Percentiles rank a stretch among this genome's conserved stretches.
phyloP scores from a whole-genome alignment of 768 basidiomycete genomes.

The Trametes coccinea region DNA sequence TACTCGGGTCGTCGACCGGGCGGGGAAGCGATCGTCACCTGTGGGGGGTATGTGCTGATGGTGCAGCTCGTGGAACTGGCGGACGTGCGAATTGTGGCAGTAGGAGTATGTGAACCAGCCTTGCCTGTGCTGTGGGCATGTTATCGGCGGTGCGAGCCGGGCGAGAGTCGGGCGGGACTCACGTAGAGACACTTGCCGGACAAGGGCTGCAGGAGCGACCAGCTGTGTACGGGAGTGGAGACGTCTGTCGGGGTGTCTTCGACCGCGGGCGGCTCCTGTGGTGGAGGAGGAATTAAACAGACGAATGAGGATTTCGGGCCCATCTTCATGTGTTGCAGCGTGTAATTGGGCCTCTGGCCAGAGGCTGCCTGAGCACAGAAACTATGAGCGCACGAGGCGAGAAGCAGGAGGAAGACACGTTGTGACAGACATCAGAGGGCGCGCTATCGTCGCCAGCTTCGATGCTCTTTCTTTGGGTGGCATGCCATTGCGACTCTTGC shows the following conservation, averaged over 20 bases:
- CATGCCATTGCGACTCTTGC: slow-evolving; percentile 43
- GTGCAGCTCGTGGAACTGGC: slow-evolving; percentile 88
- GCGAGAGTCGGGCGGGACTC: slow-evolving; percentile 38
- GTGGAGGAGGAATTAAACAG: slow-evolving; percentile 73
- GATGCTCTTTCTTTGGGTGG: slow-evolving; percentile 55
- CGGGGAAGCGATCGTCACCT: slow-evolving; percentile 44
- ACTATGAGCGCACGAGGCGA: slow-evolving; percentile 1
- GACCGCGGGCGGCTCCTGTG: slow-evolving; percentile 41
- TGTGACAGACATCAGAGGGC: slow-evolving; percentile 35
- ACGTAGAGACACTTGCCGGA: slow-evolving; percentile 85
- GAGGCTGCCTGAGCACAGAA: slow-evolving; percentile 28
- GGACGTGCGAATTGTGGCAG: slow-evolving; percentile 92
- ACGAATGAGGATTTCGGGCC: slow-evolving; percentile 70
- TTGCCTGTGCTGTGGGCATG: slow-evolving; percentile 67
- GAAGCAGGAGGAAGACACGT: neutral
- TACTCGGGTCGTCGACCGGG: neutral
- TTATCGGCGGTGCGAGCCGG: slow-evolving; percentile 30
- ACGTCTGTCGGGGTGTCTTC: slow-evolving; percentile 61
- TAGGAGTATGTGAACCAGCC: slow-evolving; percentile 98
- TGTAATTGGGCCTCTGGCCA: slow-evolving; percentile 37
- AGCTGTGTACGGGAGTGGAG: slow-evolving; percentile 69
- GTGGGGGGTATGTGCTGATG: slow-evolving; percentile 63
- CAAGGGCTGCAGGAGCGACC: slow-evolving; percentile 80
- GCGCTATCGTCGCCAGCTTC: slow-evolving; percentile 47
- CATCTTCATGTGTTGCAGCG: slow-evolving; percentile 75